Evolutionary conservation across 2,329 filamentous ascomycete genomes (phyloP), one percentile per base, ranked within the genome.

Genomic region (Dothistroma septosporum): DNA sequence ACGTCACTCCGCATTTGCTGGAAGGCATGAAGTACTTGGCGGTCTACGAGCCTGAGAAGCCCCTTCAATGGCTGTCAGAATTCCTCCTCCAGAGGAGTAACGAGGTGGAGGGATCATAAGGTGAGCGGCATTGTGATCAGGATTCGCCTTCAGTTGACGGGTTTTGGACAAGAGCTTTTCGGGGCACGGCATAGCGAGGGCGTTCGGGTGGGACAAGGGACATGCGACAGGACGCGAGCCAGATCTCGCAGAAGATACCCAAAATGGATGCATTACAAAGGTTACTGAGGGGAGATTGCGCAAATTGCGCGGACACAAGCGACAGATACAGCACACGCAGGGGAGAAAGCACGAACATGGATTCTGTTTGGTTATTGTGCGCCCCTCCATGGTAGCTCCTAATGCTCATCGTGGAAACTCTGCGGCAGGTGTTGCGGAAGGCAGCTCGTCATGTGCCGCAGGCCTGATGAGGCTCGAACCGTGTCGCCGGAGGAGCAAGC

Each of bases 21-120:
- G 80, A 82, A 68, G 80, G 77, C 6, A 81, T 82, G 79, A 82
- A 82, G 72, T 76, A 78, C 69, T 62, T 82, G 52, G 79, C 76
- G 19, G 75, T 76, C n/a, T 70, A 76, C 55, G 79, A 81, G 75
- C 80, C 80, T 0, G 79, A 82, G 64, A 82, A 82, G 68, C 80
- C 80, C 59, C 64, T 82, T 59, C 75, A 77, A 64, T 82, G 76
- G 74, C 67, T 82, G 58, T 74, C 76, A 19, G 78, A 82, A 55
- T 82, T 78, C 68, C 65, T 82, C 64, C 75, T 74, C 58, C 70
- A 76, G 64, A 77, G 77, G 68, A 82, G 80, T 69, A 73, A 69
- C 52, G 79, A 82, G 70, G 70, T 81, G 32, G 80, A 82, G 65
- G 78, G 78, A 10, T 68, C 53, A 53, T 56, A 22, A 61, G 46